Percentiles rank a stretch among this genome's conserved stretches.
Conservation (phyloP, 1,284 basidiomycete genomes). For the Cryptococcus sp. region DNA sequence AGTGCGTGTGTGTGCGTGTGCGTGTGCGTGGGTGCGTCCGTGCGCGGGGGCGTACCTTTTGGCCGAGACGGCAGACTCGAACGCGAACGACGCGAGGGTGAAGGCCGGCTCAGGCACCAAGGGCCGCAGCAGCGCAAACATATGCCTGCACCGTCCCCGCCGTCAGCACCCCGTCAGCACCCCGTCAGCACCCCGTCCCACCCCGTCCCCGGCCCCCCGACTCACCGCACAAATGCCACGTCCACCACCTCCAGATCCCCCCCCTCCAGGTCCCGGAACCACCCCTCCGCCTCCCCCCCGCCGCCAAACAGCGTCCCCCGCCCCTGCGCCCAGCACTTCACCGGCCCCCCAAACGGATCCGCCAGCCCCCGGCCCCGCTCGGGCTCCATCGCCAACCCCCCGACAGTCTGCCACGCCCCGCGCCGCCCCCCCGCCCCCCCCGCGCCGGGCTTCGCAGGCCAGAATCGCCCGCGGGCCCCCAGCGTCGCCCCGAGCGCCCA, state of each 20-base stretch:
- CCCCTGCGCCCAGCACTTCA: constrained; percentile 36
- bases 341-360: constrained; percentile 31
- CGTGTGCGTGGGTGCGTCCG: neutral
- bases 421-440: neutral
- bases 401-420: constrained; percentile 42
- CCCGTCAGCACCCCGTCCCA: too few relatives aligned
- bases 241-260: constrained; percentile 36
- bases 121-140: constrained; percentile 28
- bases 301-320: constrained; percentile 24
- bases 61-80: constrained; percentile 38
- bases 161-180: too few relatives aligned
- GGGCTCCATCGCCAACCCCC: constrained; percentile 49
- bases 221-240: constrained; percentile 36
- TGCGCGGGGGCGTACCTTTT: constrained; percentile 28
- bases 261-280: constrained; percentile 45
- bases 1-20: constrained; percentile 2
- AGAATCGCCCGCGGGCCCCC: constrained; percentile 32
- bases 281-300: constrained; percentile 11
- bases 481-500: constrained; percentile 24
- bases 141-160: too few relatives aligned
- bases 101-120: constrained; percentile 46
- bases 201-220: too few relatives aligned
- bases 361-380: constrained; percentile 23
- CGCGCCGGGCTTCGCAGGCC: constrained; percentile 18
- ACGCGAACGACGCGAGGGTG: constrained; percentile 44